Percentiles rank a stretch among this genome's conserved stretches.
phyloP scores from a whole-genome alignment of 1,284 basidiomycete species.

The Fomitiporia mediterranea region DNA sequence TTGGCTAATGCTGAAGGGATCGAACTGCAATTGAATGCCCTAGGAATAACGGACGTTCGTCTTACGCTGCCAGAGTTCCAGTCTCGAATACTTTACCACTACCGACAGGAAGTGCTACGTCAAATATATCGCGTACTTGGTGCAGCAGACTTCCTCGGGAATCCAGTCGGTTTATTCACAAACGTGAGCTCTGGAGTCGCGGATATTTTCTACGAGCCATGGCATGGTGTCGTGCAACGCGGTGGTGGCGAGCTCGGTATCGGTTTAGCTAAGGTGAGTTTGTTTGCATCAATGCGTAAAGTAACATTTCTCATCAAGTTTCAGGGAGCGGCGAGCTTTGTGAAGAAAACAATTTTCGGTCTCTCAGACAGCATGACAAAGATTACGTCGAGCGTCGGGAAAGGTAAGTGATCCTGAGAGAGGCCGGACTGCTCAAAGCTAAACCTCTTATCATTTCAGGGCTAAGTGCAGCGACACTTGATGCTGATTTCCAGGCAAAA shows the following conservation, averaged over 20 bases:
- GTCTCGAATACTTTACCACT: constrained; percentile 86
- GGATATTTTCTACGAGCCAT: constrained; percentile 99
- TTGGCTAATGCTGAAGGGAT: constrained; percentile 97
- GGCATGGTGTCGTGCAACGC: constrained; percentile 96
- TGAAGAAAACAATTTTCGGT: constrained; percentile 99
- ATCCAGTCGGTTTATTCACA: constrained; percentile 95
- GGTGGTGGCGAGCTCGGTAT: constrained; percentile 94
- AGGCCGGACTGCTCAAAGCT: too few relatives aligned
- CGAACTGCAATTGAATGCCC: constrained; percentile 91
- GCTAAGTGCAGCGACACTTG: constrained; percentile 93
- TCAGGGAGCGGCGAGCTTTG: constrained; percentile 94
- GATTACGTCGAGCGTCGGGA: constrained; percentile 95
- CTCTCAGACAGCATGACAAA: constrained; percentile 95
- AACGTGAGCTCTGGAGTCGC: constrained; percentile 99
- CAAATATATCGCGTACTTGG: constrained; percentile 97
- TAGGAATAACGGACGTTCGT: constrained; percentile 94
- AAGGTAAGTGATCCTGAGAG: constrained; percentile 51
- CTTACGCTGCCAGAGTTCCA: constrained; percentile 82
- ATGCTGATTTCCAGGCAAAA: constrained; percentile 91
- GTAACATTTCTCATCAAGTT: not conserved
- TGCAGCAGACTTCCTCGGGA: constrained; percentile 92
- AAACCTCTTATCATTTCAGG: constrained; percentile 46
- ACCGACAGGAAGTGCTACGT: constrained; percentile 89
- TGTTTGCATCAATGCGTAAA: too few relatives aligned
- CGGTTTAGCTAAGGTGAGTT: constrained; percentile 89